phyloP scores from a whole-genome alignment of 768 basidiomycete genomes.

The Xerocomus spinulosus region DNA sequence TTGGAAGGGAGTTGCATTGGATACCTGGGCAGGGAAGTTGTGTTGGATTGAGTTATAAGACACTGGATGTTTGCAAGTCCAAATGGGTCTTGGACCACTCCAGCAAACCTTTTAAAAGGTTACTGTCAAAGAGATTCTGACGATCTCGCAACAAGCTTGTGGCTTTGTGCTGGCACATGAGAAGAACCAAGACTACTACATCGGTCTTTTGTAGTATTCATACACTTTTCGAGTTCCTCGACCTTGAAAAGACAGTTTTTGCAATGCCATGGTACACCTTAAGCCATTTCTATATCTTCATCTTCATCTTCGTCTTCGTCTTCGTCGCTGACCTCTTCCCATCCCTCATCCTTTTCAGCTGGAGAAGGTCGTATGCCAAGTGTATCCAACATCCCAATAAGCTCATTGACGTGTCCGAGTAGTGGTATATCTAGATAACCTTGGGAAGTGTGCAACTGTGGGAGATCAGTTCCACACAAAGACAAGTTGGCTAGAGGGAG shows the following conservation, averaged over 20 bases:
- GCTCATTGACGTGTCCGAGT: constrained; percentile 69
- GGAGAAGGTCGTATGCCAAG: constrained; percentile 63
- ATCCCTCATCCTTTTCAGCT: constrained; percentile 44
- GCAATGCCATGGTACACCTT: not conserved
- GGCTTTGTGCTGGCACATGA: not conserved
- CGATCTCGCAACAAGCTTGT: not conserved
- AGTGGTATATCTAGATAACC: constrained; percentile 73
- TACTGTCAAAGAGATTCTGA: not conserved
- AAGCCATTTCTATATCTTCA: constrained; percentile 57
- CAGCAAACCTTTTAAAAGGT: too few relatives aligned
- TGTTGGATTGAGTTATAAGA: too few relatives aligned
- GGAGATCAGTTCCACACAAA: not conserved
- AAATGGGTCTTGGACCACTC: too few relatives aligned
- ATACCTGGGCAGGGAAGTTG: too few relatives aligned
- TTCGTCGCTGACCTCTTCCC: constrained; percentile 60
- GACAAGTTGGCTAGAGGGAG: not conserved
- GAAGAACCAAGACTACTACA: not conserved
- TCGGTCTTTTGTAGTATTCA: too few relatives aligned
- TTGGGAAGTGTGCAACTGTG: constrained; percentile 65
- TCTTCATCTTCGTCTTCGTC: constrained; percentile 36
- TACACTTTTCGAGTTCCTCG: too few relatives aligned
- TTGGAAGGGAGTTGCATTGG: constrained; percentile 17
- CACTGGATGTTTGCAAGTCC: too few relatives aligned
- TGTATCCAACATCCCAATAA: constrained; percentile 62
- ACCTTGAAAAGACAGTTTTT: constrained; percentile 15